Percentiles rank a stretch among this genome's conserved stretches.
Evolutionary conservation across 176 grass and related monocot genomes (phyloP).

Genomic region (Paspalum notatum): DNA sequence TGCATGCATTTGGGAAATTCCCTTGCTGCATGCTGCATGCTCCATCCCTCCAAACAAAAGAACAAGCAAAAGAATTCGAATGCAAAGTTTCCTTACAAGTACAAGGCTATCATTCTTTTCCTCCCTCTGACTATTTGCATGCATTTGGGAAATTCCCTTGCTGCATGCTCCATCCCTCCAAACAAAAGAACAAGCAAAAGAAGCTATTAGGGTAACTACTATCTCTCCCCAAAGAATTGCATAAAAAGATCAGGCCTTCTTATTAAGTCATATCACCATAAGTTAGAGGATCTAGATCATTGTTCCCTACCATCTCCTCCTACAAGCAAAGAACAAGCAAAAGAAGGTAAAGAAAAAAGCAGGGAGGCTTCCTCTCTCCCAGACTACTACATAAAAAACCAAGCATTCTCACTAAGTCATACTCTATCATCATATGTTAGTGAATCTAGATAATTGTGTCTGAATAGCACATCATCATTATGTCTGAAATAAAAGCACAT

Average conservation of each 20-base stretch:
- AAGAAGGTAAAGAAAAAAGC: too few relatives aligned
- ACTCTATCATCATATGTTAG: too few relatives aligned
- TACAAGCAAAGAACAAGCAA: too few relatives aligned
- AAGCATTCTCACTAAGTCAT: too few relatives aligned
- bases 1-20: not conserved
- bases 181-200: not conserved
- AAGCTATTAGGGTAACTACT: not conserved
- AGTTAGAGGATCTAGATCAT: not conserved
- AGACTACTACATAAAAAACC: too few relatives aligned
- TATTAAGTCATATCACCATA: not conserved
- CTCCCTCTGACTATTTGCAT: not conserved
- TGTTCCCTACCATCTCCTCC: not conserved
- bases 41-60: not conserved
- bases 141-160: not conserved
- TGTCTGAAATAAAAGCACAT: too few relatives aligned
- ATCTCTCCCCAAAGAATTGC: not conserved
- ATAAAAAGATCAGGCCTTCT: not conserved
- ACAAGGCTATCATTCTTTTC: not conserved
- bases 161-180: not conserved
- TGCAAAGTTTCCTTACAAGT: not conserved
- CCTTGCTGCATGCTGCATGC: not conserved
- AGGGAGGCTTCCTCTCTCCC: too few relatives aligned
- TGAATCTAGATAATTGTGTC: too few relatives aligned
- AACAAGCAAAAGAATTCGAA: not conserved
- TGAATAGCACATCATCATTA: too few relatives aligned